Conservation (phyloP, 2,329 filamentous ascomycete genomes). For the Sphaerulina vaccinii region DNA sequence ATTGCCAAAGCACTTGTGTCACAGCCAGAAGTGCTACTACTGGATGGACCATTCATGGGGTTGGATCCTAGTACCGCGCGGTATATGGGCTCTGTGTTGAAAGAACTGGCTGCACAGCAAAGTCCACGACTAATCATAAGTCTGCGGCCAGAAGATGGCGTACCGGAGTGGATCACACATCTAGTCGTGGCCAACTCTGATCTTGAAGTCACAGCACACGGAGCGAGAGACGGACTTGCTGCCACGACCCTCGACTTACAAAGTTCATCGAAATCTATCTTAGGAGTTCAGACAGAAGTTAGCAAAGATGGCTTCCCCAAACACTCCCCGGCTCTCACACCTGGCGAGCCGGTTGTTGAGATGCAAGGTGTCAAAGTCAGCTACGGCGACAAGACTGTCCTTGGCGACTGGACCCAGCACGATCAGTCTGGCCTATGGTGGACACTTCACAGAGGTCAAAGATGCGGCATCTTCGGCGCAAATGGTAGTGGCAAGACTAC, state of each 20-base stretch:
- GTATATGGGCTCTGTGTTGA: slow-evolving; percentile 68
- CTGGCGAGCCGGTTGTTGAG: slow-evolving; percentile 73
- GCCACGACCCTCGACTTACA: background rate
- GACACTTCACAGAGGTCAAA: slow-evolving; percentile 77
- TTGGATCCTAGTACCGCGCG: slow-evolving; percentile 80
- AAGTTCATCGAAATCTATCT: background rate
- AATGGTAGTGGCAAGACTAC: slow-evolving; percentile 97
- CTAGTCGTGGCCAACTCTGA: slow-evolving; percentile 69
- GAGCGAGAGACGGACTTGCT: slow-evolving; percentile 55
- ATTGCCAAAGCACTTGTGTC: slow-evolving; percentile 83
- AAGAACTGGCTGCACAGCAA: slow-evolving; percentile 63
- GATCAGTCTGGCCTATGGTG: slow-evolving; percentile 66
- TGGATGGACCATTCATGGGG: slow-evolving; percentile 96
- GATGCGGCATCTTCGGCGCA: slow-evolving; percentile 89
- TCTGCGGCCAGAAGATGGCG: slow-evolving; percentile 77
- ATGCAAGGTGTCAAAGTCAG: slow-evolving; percentile 81
- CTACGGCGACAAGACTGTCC: slow-evolving; percentile 73
- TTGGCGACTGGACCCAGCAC: slow-evolving; percentile 75
- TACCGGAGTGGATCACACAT: slow-evolving; percentile 91
- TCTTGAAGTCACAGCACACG: slow-evolving; percentile 65
- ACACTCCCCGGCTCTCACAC: slow-evolving; percentile 27
- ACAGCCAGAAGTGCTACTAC: slow-evolving; percentile 74
- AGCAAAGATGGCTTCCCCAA: slow-evolving; percentile 35
- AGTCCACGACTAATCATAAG: slow-evolving; percentile 73
- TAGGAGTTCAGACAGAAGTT: background rate